These are phyloP conservation scores for Aristolochia contorta DNA, from an alignment of 164 flowering plant species.

Conservation along the genomic window DNA sequence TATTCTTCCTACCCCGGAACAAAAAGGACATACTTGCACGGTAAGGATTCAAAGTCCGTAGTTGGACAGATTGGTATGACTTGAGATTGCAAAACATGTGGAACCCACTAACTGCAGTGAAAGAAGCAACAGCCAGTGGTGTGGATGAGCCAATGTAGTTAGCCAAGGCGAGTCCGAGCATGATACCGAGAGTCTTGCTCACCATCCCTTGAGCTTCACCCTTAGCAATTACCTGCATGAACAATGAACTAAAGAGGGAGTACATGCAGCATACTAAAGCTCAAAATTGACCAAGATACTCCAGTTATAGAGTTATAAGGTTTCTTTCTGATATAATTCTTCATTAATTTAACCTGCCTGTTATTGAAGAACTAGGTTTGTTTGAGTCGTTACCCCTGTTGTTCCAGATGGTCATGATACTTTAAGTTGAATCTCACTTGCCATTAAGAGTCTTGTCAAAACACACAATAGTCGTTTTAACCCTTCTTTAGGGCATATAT, in stretches of 20 bases:
- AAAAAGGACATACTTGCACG: slow-evolving; percentile 75
- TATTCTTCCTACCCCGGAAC: neutral
- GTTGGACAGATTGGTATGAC: slow-evolving; percentile 79
- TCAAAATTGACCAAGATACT: too few relatives aligned
- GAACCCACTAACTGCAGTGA: slow-evolving; percentile 62
- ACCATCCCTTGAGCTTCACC: slow-evolving; percentile 99
- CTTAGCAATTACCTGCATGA: slow-evolving; percentile 86
- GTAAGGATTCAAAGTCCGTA: slow-evolving; percentile 92
- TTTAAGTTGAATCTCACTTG: too few relatives aligned
- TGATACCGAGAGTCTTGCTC: slow-evolving; percentile 86
- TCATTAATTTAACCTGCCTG: too few relatives aligned
- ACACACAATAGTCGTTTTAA: too few relatives aligned
- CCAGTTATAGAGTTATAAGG: too few relatives aligned
- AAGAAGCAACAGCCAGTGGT: slow-evolving; percentile 62
- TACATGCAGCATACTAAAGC: neutral
- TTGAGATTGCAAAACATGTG: slow-evolving; percentile 98
- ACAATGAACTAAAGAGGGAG: neutral
- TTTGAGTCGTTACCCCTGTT: too few relatives aligned
- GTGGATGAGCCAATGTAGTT: slow-evolving; percentile 64
- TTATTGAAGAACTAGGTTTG: too few relatives aligned
- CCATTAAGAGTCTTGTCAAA: too few relatives aligned
- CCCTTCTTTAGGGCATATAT: too few relatives aligned
- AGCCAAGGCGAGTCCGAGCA: slow-evolving; percentile 80
- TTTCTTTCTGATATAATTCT: too few relatives aligned
- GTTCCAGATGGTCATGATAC: too few relatives aligned